phyloP scores from a whole-genome alignment of 176 grass and related monocot species.

The Cenchrus fungigraminus region DNA sequence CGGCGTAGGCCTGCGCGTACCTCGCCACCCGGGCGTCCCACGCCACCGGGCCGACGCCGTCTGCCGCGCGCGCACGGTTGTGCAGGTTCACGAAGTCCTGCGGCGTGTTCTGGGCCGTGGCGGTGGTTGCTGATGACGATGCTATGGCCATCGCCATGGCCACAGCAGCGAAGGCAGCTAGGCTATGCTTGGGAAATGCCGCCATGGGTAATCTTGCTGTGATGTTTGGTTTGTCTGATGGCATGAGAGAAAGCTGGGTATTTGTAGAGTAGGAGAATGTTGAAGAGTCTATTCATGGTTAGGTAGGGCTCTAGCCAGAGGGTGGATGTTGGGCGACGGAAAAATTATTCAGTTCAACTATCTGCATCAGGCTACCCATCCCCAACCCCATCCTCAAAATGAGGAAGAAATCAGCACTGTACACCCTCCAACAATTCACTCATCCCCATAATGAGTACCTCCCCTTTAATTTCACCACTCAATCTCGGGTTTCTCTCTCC shows the following conservation, averaged over 20 bases:
- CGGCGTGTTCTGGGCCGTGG: constrained; percentile 51
- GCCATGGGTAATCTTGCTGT: not conserved
- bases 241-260: not conserved
- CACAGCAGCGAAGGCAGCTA: not conserved
- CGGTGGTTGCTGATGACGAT: not conserved
- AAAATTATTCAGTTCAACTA: not conserved
- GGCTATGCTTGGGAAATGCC: not conserved
- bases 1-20: constrained; percentile 53
- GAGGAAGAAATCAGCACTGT: too few species aligned
- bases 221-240: not conserved
- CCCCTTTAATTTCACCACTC: too few species aligned
- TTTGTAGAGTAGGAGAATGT: not conserved
- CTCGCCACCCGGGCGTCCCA: constrained; percentile 48
- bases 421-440: too few species aligned
- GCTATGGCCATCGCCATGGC: constrained; percentile 4
- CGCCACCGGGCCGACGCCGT: constrained; percentile 46
- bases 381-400: too few species aligned
- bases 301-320: not conserved
- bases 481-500: too few species aligned
- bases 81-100: constrained; percentile 63
- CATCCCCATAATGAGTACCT: too few species aligned
- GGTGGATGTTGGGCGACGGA: not conserved
- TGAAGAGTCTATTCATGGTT: constrained; percentile 2
- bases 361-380: too few species aligned
- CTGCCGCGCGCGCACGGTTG: constrained; percentile 49